Evolutionary conservation across 2,329 filamentous ascomycete genomes (phyloP).

Genomic region (Lasiodiplodia theobromae): DNA sequence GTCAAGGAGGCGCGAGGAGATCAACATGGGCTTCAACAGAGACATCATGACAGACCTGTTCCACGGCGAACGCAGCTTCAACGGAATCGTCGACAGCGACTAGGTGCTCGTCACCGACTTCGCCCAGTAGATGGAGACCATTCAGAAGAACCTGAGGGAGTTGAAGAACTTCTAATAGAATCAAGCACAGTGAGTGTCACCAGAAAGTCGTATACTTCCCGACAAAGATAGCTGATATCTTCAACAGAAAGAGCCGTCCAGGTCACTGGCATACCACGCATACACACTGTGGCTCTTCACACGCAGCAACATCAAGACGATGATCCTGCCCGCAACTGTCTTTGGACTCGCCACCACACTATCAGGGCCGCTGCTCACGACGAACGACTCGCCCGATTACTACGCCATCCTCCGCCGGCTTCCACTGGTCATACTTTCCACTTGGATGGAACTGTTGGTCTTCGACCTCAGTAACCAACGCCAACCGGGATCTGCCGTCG

Average conservation of each 20-base stretch:
- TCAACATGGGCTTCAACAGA: too few relatives aligned
- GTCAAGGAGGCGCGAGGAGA: too few relatives aligned
- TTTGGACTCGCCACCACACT: neutral
- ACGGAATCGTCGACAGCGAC: too few relatives aligned
- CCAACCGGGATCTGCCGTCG: slow-evolving; percentile 40
- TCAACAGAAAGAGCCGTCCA: neutral
- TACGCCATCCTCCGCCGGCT: slow-evolving; percentile 25
- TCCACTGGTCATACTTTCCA: slow-evolving; percentile 30
- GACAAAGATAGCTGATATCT: neutral
- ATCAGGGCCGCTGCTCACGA: neutral
- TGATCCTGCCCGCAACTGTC: slow-evolving; percentile 29
- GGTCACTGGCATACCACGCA: slow-evolving; percentile 8
- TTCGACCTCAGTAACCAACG: slow-evolving; percentile 53
- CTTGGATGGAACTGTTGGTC: slow-evolving; percentile 51
- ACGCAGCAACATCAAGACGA: slow-evolving; percentile 33
- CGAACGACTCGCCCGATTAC: slow-evolving; percentile 16
- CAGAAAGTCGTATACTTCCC: neutral
- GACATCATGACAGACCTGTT: too few relatives aligned
- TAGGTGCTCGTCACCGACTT: too few relatives aligned
- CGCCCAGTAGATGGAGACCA: too few relatives aligned
- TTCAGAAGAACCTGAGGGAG: too few relatives aligned
- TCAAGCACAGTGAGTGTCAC: neutral
- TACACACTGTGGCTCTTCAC: slow-evolving; percentile 34
- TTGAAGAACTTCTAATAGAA: too few relatives aligned
- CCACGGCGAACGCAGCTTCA: too few relatives aligned